Evolutionary conservation across 2,329 filamentous ascomycete genomes (phyloP).

Genomic region (Scedosporium aurantiacum): DNA sequence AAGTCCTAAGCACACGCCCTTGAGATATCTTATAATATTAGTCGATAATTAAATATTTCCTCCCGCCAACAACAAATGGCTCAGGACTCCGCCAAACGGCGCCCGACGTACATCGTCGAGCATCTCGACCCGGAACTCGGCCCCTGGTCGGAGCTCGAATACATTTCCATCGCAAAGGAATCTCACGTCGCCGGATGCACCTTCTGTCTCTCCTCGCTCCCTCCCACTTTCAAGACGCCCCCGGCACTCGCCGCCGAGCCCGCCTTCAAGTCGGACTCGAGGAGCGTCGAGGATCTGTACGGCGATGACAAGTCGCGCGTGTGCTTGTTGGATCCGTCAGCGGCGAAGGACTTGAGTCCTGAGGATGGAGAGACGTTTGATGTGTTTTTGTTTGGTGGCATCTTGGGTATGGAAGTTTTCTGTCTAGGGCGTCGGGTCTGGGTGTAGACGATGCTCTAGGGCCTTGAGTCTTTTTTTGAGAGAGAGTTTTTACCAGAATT

Average conservation of each 20-base stretch:
- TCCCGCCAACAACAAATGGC: constrained; percentile 20
- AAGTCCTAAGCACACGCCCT: not conserved
- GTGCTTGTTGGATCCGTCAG: constrained; percentile 82
- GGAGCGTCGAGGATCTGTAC: constrained; percentile 77
- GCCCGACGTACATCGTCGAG: constrained; percentile 75
- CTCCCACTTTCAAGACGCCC: constrained; percentile 55
- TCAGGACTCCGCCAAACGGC: constrained; percentile 29
- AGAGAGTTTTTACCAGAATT: not conserved
- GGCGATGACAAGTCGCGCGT: constrained; percentile 59
- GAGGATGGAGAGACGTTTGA: constrained; percentile 77
- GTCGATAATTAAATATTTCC: not conserved
- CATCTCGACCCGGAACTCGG: constrained; percentile 93
- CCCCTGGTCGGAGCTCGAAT: constrained; percentile 89
- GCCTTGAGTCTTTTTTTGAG: constrained; percentile 4
- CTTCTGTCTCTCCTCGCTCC: constrained; percentile 77
- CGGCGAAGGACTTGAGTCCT: constrained; percentile 68
- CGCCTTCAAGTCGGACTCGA: constrained; percentile 60
- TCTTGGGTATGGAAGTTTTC: constrained; percentile 55
- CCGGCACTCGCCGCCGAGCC: constrained; percentile 40
- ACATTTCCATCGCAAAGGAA: constrained; percentile 76
- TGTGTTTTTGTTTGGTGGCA: constrained; percentile 90
- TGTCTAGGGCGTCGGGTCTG: not conserved
- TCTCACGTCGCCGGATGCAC: constrained; percentile 52
- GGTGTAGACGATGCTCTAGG: too few relatives aligned
- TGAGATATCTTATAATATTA: too few relatives aligned